A percentile compares a stretch with the other conserved stretches of the same genome.
These are phyloP conservation scores for Salix exigua DNA, from an alignment of 345 rosid genomes.

Conservation along the genomic window DNA sequence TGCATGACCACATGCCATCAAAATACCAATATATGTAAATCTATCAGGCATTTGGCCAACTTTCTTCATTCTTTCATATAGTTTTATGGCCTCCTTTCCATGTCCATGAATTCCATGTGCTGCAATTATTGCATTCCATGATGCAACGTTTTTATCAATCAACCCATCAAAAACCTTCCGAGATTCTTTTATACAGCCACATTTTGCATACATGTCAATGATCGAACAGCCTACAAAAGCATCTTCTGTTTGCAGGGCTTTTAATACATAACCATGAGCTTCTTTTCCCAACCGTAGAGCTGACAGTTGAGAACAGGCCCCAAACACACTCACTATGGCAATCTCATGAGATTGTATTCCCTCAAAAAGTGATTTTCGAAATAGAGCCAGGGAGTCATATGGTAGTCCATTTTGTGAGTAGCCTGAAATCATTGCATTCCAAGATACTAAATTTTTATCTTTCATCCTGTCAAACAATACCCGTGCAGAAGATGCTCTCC, in stretches of 20 bases:
- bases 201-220: constrained; percentile 28
- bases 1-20: constrained; percentile 59
- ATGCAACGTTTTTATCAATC: constrained; percentile 4
- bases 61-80: constrained; percentile 17
- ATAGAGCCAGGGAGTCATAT: constrained; percentile 44
- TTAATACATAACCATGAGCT: constrained; percentile 54
- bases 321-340: constrained; percentile 36
- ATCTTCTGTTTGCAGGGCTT: constrained; percentile 29
- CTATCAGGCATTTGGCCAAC: constrained; percentile 45
- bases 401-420: constrained; percentile 53
- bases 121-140: constrained; percentile 22
- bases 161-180: constrained; percentile 7
- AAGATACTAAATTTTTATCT: constrained; percentile 49
- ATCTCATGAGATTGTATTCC: constrained; percentile 42
- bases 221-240: constrained; percentile 14
- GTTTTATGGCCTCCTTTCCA: constrained; percentile 10
- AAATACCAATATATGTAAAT: constrained; percentile 52
- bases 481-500: constrained; percentile 39
- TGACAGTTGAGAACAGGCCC: constrained; percentile 56
- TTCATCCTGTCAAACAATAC: constrained; percentile 43
- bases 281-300: constrained; percentile 57
- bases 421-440: constrained; percentile 58
- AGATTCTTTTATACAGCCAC: constrained; percentile 23
- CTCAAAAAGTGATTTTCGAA: constrained; percentile 42
- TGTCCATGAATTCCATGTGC: constrained; percentile 20